phyloP scores from a whole-genome alignment of 495 filamentous ascomycete species.

The Aspergillus kassunensis region DNA sequence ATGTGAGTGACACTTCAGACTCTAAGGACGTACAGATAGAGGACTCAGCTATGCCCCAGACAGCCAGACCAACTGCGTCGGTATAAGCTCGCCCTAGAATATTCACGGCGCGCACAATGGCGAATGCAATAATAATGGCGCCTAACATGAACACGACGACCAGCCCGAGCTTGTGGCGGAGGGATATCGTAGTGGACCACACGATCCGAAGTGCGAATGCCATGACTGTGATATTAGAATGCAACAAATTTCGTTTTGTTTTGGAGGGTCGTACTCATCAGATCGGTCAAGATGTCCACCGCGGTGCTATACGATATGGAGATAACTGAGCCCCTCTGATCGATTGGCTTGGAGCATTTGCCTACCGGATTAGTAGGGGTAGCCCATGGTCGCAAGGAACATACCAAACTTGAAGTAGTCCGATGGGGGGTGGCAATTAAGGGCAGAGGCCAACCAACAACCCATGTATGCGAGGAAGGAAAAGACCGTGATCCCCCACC shows the following conservation, averaged over 20 bases:
- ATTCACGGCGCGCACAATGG: slow-evolving; percentile 28
- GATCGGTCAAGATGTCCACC: slow-evolving; percentile 42
- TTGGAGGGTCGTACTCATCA: slow-evolving; percentile 22
- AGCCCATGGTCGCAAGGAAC: too few species aligned
- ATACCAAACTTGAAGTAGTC: slow-evolving; percentile 39
- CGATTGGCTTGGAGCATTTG: slow-evolving; percentile 18
- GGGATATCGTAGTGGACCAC: slow-evolving; percentile 21
- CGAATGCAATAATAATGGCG: slow-evolving; percentile 28
- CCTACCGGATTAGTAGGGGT: too few species aligned
- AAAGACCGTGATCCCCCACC: slow-evolving; percentile 34
- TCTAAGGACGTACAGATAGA: slow-evolving; percentile 27
- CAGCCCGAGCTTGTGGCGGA: slow-evolving; percentile 30
- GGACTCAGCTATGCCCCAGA: slow-evolving; percentile 32
- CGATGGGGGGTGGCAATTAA: slow-evolving; percentile 37
- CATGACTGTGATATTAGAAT: slow-evolving; percentile 26
- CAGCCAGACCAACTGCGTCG: slow-evolving; percentile 22
- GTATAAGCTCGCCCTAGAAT: slow-evolving; percentile 24
- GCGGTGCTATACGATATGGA: slow-evolving; percentile 42
- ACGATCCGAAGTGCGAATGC: slow-evolving; percentile 29
- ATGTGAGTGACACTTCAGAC: too few species aligned
- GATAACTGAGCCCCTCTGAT: slow-evolving; percentile 25
- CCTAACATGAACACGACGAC: slow-evolving; percentile 29
- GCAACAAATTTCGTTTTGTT: too few species aligned
- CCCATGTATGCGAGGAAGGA: slow-evolving; percentile 34
- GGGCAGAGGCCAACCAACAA: slow-evolving; percentile 28